Evolutionary conservation across 2,329 filamentous ascomycete genomes (phyloP), one percentile per base, ranked within the genome.

Genomic region (Neopestalotiopsis sp.): DNA sequence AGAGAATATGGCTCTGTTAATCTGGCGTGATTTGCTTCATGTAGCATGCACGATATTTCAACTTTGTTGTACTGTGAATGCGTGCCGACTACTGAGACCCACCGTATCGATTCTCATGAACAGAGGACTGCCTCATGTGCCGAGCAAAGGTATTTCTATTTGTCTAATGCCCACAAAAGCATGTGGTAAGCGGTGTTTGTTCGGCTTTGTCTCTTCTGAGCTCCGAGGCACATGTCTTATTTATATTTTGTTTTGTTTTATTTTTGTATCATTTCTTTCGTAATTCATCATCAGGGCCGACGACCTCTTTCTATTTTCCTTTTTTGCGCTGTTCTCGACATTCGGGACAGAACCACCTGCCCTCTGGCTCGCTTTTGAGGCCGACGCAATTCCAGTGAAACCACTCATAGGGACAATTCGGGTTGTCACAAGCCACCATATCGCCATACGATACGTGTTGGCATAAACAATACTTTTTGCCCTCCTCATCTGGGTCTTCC

Each of bases 361-460:
- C 90, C 68, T 88, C 88, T 7, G 90, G 90, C 77, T 91, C 90
- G 74, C 87, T 90, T 79, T 90, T 91, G 40, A 92, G 84, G 24
- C 89, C 89, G 64, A 92, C 90, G 74, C 90, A 92, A 58, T 85
- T 90, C 92, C 93, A 96, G 81, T 96, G 93, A 79, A 96, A 96
- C 93, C 93, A 96, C 81, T 96, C 93, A 76, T 89, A 93, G 61
- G 90, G 90, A 80, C 93, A 96, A 73, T 91, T 87, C 69, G 92
- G 90, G 79, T 95, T 95, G 83, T 96, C 93, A 82, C 93, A 96
- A 38, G 92, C 93, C 71, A 96, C 93, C 93, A 96, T 96, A 76
- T 95, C 92, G 70, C 93, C 93, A 76, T 93, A 94, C 79, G 92
- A 94, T 73, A 95, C 91, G 74, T 92, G 92, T 78, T 95, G 91